These are phyloP conservation scores for Nicotiana benthamiana DNA, from an alignment of 257 asterid genomes.

Conservation along the genomic window DNA sequence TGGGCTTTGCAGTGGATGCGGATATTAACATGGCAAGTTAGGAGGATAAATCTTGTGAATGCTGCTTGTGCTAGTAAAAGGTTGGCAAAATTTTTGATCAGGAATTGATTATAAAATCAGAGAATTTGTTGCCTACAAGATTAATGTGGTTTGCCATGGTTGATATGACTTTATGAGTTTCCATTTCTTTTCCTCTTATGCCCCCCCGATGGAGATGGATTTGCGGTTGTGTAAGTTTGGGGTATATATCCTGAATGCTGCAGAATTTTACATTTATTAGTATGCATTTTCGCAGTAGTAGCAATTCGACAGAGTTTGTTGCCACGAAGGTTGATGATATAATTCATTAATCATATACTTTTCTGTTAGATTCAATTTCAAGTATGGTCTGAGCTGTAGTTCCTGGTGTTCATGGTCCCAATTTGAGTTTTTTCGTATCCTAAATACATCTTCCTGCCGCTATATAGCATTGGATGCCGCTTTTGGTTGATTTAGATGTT, in stretches of 20 bases:
- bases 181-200: background rate
- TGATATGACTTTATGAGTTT: background rate
- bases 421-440: background rate
- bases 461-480: background rate
- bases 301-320: background rate
- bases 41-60: background rate
- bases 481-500: background rate
- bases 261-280: background rate
- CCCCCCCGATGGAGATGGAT: background rate
- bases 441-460: background rate
- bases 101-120: background rate
- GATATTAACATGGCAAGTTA: background rate
- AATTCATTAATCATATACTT: background rate
- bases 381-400: background rate
- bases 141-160: background rate
- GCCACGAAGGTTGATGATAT: background rate
- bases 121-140: background rate
- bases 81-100: background rate
- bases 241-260: background rate
- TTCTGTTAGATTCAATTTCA: background rate
- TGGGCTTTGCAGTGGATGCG: background rate
- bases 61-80: background rate
- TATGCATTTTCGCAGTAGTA: background rate
- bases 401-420: background rate
- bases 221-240: background rate